Conservation (phyloP, 2,329 filamentous ascomycete genomes). For the Aciculosporium take region DNA sequence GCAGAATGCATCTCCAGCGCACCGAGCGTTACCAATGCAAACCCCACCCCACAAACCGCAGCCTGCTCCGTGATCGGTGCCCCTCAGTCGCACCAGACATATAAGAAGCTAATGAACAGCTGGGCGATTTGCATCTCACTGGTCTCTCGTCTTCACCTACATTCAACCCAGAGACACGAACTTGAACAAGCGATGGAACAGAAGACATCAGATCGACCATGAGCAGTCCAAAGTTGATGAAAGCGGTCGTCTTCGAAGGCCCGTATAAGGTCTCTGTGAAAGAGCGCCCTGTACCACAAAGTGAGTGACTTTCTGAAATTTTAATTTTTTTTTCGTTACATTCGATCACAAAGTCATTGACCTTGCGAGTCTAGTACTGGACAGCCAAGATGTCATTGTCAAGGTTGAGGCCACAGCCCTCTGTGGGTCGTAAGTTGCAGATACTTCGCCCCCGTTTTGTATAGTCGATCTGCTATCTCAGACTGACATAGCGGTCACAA, state of each 20-base stretch:
- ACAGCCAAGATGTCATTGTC: conserved; percentile 63
- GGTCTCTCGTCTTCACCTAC: not conserved
- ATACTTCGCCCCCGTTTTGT: not conserved
- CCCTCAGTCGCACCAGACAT: not conserved
- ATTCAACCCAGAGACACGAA: not conserved
- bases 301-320: conserved; percentile 13
- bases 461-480: not conserved
- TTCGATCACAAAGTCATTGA: not conserved
- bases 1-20: not conserved
- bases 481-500: conserved; percentile 18
- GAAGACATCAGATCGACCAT: conserved; percentile 11
- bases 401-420: conserved; percentile 73
- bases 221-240: conserved; percentile 48
- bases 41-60: conserved; percentile 7
- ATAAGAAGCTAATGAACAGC: not conserved
- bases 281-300: conserved; percentile 61
- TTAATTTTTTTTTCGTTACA: not conserved
- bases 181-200: too few species aligned
- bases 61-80: not conserved
- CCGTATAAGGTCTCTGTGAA: conserved; percentile 62
- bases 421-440: conserved; percentile 62
- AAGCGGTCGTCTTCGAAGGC: conserved; percentile 76
- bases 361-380: conserved; percentile 35
- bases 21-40: not conserved
- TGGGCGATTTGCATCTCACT: not conserved